These are phyloP conservation scores for Phylloporus rhodoxanthus DNA, from an alignment of 768 basidiomycete genomes.

Conservation along the genomic window DNA sequence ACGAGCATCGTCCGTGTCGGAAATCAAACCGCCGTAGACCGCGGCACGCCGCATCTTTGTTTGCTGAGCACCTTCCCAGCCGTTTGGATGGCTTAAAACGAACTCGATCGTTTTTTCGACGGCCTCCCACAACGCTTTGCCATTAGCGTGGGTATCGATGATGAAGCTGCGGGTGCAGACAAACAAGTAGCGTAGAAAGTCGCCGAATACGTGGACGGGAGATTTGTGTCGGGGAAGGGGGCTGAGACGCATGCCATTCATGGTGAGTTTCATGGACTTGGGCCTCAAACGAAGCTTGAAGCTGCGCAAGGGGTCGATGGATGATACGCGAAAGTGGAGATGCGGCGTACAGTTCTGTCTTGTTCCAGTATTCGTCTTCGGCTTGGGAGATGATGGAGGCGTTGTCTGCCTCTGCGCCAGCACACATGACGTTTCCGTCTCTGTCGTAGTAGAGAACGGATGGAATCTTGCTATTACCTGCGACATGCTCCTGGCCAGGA, in stretches of 20 bases:
- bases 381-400: slow-evolving; percentile 53
- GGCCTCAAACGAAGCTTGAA: slow-evolving; percentile 80
- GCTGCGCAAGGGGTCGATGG: slow-evolving; percentile 30
- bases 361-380: slow-evolving; percentile 75
- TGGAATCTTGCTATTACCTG: slow-evolving; percentile 80
- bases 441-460: slow-evolving; percentile 70
- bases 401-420: slow-evolving; percentile 73
- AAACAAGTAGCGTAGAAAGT: slow-evolving; percentile 72
- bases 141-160: slow-evolving; percentile 78
- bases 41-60: slow-evolving; percentile 74
- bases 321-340: slow-evolving; percentile 1
- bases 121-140: slow-evolving; percentile 59
- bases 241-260: slow-evolving; percentile 79
- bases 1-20: slow-evolving; percentile 67
- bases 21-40: slow-evolving; percentile 63
- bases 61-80: slow-evolving; percentile 74
- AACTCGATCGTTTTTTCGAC: slow-evolving; percentile 68
- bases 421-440: slow-evolving; percentile 58
- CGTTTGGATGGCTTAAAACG: slow-evolving; percentile 75
- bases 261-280: slow-evolving; percentile 70
- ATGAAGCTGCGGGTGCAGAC: slow-evolving; percentile 71
- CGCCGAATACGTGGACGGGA: slow-evolving; percentile 71
- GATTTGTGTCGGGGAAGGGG: slow-evolving; percentile 61
- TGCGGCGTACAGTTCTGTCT: slow-evolving; percentile 62
- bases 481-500: slow-evolving; percentile 81